Base-by-base conservation (phyloP, 176 grass and related monocot species). In the Bothriochloa decipiens region DNA sequence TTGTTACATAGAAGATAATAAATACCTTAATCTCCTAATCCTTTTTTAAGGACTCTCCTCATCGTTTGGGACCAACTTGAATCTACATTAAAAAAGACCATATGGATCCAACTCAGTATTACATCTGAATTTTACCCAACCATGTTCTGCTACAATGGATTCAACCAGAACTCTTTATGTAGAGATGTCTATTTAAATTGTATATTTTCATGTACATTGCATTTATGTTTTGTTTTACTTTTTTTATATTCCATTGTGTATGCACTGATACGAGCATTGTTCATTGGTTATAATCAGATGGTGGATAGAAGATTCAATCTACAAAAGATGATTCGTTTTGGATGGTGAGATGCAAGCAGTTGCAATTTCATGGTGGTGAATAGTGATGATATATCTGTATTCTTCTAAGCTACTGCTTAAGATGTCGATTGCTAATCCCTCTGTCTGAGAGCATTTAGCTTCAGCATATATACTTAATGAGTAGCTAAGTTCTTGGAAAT, bases 261-360 rank as follows among this genome's bases (percentile, higher is more conserved):
- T 50, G 16, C 36, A 7, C 40, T 82, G 76, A 70, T 1, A n/a
- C 0, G 26, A 66, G 8, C 14, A 29, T 36, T 37, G 50, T 82
- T 82, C 12, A 62, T 75, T 80, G 49, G 76, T 82, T 3, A 52
- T 46, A 47, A 45, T 20, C 86, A 87, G 79, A 37, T 82, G 62
- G 47, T 6, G 50, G 72, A 47, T 82, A 70, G 28, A 62, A 82
- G 73, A 39, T 52, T 74, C 33, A 55, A 65, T 61, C 45, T 16
- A 23, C 42, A 67, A 41, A 29, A 6, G 41, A 11, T 71, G 20
- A 58, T 71, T 15, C 29, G 7, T 8, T 72, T 11, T 46, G 22
- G 36, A 40, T 42, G 36, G 28, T 61, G 72, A 12, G 17, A 60
- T 32, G 12, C 8, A 3, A 27, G 14, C 58, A 26, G n/a, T 62